phyloP scores from a whole-genome alignment of 441 rosid genomes.

The Brassica balearica region DNA sequence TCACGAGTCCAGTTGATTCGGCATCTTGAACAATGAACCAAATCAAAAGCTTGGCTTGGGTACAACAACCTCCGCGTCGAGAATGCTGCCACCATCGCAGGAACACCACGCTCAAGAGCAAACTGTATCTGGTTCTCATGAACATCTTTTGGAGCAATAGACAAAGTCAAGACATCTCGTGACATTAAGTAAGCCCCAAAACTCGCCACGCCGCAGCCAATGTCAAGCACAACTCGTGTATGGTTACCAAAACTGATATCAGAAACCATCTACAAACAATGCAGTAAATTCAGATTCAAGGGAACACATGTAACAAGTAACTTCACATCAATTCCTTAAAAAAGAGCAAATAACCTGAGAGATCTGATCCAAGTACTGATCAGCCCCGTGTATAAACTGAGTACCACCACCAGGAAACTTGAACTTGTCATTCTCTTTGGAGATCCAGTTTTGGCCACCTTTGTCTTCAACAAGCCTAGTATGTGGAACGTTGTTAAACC shows the following conservation, averaged over 20 bases:
- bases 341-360: slow-evolving; percentile 53
- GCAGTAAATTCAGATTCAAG: slow-evolving; percentile 35
- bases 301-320: slow-evolving; percentile 3
- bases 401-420: slow-evolving; percentile 99
- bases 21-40: slow-evolving; percentile 98
- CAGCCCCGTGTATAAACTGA: slow-evolving; percentile 98
- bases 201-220: slow-evolving; percentile 99
- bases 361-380: slow-evolving; percentile 88
- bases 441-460: slow-evolving; percentile 98
- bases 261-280: slow-evolving; percentile 72
- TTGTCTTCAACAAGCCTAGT: slow-evolving; percentile 88
- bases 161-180: slow-evolving; percentile 78
- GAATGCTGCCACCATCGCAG: slow-evolving; percentile 98
- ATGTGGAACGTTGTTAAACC: slow-evolving; percentile 94
- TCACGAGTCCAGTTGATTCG: slow-evolving; percentile 99
- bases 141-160: slow-evolving; percentile 97
- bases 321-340: no score
- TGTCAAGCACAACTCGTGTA: slow-evolving; percentile 79
- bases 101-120: slow-evolving; percentile 99
- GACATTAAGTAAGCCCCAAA: slow-evolving; percentile 94
- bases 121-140: slow-evolving; percentile 99
- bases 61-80: slow-evolving; percentile 76
- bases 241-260: slow-evolving; percentile 76
- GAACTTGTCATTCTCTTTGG: slow-evolving; percentile 74
- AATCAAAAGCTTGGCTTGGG: slow-evolving; percentile 98